Evolutionary conservation across 179 eudicot species (phyloP), one percentile per base, ranked within the genome.

Genomic region (Beta corolliflora): DNA sequence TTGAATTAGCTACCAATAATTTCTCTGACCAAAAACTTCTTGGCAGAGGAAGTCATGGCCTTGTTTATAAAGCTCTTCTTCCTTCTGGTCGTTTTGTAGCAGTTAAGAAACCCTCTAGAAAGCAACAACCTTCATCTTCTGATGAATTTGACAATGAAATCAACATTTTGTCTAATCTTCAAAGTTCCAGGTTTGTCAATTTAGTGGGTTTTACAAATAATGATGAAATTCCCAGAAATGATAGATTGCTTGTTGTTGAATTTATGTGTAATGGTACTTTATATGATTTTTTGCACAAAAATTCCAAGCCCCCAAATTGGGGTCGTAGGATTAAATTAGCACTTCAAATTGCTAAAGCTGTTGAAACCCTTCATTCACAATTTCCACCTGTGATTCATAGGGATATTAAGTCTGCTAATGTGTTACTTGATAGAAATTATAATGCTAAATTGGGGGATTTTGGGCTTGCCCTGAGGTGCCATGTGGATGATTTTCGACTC

Each of bases 1-100:
- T 95, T 10, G 85, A 89, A 64, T 61, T 79, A n/a, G 98, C 98
- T 68, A 95, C 98, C 11, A 81, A 86, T 78, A 85, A 89, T 72
- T 95, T 95, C 85, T 92, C 97, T 8, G 87, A 85, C 11, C 90
- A 87, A 45, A 93, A 88, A 71, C 94, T 95, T 13, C 89, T 95
- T 3, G 98, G 98, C 15, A 82, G 91, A 76, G 98, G 98, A 75
- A 95, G 98, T 86, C 98, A 95, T 75, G 98, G 98, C 10, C 85
- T 92, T 3, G 98, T 95, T 80, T 95, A 95, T 86, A 92, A 93
- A 79, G 98, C 90, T 58, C 75, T 92, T 41, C 93, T 95, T 64
- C 84, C 85, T 55, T 83, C 88, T 59, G 98, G 98, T 69, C 91
- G 87, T 19, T 89, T 84, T 36, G 95, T 95, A 8, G 98, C 98